Evolutionary conservation across 441 rosid species (phyloP), one percentile per base, ranked within the genome.

Genomic region (Gossypium trilobum): DNA sequence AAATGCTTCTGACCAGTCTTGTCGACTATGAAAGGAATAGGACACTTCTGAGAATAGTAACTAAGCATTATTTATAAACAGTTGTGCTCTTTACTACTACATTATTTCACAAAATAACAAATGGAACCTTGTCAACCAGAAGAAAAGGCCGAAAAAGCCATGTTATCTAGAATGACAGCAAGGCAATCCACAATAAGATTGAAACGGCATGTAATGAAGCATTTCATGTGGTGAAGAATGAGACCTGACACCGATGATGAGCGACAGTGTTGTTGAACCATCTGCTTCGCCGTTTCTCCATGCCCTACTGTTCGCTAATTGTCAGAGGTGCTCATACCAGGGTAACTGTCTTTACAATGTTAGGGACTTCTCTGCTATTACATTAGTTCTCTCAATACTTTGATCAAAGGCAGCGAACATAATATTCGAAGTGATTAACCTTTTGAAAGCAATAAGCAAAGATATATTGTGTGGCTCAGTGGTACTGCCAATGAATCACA

Each of bases 181-280:
- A 64, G 42, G 16, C 27, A 57, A 62, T 66, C 51, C 25, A 68
- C 31, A 73, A 20, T 7, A 61, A 25, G 59, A 46, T 4, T 20
- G 31, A 14, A 56, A 39, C 0, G n/a, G 25, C 6, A 17, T 77
- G 22, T 61, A 14, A 50, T 50, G 66, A 42, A 68, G 66, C 31
- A n/a, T 31, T 58, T 61, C 73, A 42, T 14, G 74, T 31, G 65
- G 19, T 16, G 13, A 58, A 50, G 72, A 73, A 61, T 57, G 9
- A 46, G 61, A 82, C 93, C 87, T 73, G 82, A 57, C 69, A 33
- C 70, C 1, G 83, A 82, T 13, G 83, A 62, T 10, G 74, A 68
- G 50, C 78, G 75, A 52, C 76, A 80, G 60, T 76, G 77, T 70
- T 64, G 75, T 75, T 54, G 81, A 71, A 78, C 77, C 73, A 72